Evolutionary conservation across 2,329 filamentous ascomycete species (phyloP), one percentile per base, ranked within the genome.

Genomic region (Alternaria postmessia): DNA sequence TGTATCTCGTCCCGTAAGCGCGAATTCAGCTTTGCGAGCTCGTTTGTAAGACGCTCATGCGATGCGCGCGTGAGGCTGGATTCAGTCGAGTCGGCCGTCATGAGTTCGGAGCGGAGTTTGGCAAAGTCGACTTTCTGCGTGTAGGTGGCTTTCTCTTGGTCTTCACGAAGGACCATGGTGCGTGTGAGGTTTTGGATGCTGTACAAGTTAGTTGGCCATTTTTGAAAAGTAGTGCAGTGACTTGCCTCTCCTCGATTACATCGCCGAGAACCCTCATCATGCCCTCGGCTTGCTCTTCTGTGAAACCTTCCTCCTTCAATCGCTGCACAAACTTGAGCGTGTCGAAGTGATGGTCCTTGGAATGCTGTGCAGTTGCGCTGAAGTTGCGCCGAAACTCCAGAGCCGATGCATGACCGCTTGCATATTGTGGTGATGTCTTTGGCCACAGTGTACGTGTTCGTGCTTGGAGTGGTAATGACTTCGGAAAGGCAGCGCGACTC

Each of bases 231-330:
- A 43, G 49, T 38, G n/a, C 20, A n/a, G 47, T 60, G 12, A 61
- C 74, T 24, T 69, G 90, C 89, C 90, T 96, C 81, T 99, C 95
- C 78, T 98, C 92, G 67, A 99, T 97, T 9, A 98, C 94, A 78
- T 98, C 94, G 80, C 93, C 94, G 39, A 99, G 84, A 7, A 98
- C 92, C 77, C 92, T 92, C 95, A 99, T 98, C 91, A 97, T 95
- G n/a, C 95, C 94, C 26, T 93, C 93, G 3, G 94, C 90, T 80
- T 99, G 95, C 69, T 94, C 91, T 79, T 98, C 94, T 24, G 93
- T 97, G 78, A 98, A 97, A 0, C 95, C 95, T 78, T 99, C 95
- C 67, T 88, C 88, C 78, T 94, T 89, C 41, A 99, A 84, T 53
- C 92, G 86, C 81, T 97, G 92, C 39, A 99, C 94, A 76, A 99